These are phyloP conservation scores for Mycena crocata DNA, from an alignment of 768 basidiomycete species.

Conservation along the genomic window DNA sequence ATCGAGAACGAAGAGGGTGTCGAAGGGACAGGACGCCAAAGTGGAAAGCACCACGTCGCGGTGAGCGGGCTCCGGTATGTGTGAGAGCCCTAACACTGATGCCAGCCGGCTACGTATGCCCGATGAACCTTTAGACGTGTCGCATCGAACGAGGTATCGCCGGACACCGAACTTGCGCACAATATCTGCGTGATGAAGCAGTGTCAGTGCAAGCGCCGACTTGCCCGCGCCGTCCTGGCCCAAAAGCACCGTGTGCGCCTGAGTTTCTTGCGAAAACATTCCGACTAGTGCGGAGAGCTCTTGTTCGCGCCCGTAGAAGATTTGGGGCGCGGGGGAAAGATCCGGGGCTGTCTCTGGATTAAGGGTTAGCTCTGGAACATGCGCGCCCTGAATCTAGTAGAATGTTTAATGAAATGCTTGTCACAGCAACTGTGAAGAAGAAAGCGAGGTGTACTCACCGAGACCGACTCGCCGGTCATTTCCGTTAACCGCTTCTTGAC, in stretches of 20 bases:
- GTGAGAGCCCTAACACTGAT: conserved; percentile 3
- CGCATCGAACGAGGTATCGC: conserved; percentile 16
- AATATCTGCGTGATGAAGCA: conserved; percentile 21
- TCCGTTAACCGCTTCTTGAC: conserved; percentile 17
- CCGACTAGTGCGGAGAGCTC: conserved; percentile 13
- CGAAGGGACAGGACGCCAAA: not conserved
- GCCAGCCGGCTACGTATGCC: not conserved
- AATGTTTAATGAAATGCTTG: too few species aligned
- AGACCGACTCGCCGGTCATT: not conserved
- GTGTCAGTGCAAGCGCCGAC: conserved; percentile 24
- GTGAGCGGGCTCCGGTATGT: not conserved
- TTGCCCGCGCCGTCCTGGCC: conserved; percentile 21
- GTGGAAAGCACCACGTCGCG: not conserved
- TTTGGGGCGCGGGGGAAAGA: conserved; percentile 25
- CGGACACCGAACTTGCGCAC: conserved; percentile 4
- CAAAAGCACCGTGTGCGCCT: not conserved
- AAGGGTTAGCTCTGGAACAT: not conserved
- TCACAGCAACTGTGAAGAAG: too few species aligned
- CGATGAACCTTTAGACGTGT: not conserved
- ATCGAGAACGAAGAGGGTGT: conserved; percentile 22
- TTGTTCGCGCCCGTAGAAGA: conserved; percentile 25
- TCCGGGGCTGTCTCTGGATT: not conserved
- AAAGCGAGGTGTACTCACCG: not conserved
- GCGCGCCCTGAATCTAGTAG: not conserved
- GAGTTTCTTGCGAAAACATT: not conserved